These are phyloP conservation scores for Reutealis trisperma DNA, from an alignment of 345 rosid species.

Conservation along the genomic window DNA sequence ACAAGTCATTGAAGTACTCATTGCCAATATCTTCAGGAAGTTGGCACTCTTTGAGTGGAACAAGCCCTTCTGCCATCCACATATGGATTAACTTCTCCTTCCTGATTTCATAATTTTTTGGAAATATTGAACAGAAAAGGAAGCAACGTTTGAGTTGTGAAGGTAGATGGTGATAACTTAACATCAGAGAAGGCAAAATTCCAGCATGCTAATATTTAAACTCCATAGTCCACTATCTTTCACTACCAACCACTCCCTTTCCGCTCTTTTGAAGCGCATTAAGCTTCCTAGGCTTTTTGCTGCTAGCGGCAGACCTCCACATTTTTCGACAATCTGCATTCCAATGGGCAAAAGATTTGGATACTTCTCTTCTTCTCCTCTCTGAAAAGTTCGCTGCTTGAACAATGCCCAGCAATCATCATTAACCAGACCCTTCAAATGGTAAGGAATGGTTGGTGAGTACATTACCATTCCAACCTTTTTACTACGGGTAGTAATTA, in stretches of 20 bases:
- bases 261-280: neutral
- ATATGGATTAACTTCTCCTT: neutral
- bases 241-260: neutral
- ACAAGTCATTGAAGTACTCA: neutral
- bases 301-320: neutral
- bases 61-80: too few species aligned
- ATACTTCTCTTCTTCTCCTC: neutral
- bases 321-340: neutral
- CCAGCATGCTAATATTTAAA: neutral
- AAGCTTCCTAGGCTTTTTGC: neutral
- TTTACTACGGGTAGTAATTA: conserved; percentile 14
- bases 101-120: neutral
- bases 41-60: neutral
- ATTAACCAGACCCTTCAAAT: neutral
- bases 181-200: neutral
- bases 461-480: neutral
- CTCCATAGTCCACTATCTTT: neutral
- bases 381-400: neutral
- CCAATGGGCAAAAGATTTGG: neutral
- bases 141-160: neutral
- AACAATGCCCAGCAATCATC: neutral
- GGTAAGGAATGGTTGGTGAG: neutral
- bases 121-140: too few species aligned
- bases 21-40: neutral
- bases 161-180: neutral